Base-by-base conservation (phyloP, 352 stramenopile species). In the Thalassiosira oceanica region DNA sequence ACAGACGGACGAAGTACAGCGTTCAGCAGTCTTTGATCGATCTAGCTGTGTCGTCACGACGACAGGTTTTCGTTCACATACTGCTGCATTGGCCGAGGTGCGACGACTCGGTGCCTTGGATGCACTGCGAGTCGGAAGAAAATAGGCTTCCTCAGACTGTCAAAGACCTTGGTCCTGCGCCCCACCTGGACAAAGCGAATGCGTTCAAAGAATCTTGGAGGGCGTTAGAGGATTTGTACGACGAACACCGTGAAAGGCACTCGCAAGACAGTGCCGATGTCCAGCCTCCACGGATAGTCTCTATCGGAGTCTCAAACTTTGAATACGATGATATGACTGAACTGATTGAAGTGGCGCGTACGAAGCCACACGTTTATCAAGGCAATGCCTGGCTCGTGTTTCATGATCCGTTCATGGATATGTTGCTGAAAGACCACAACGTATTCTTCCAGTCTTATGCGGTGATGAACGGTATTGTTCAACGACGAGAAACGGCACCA, bases 251-350 rank as follows among this genome's bases (percentile, higher is more conserved):
- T 41, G 41, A 48, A 8, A 39, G 36, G 27, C 39, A 21, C 5
- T 18, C 64, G 18, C 39, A 55, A 29, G n/a, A n/a, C n/a, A n/a
- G n/a, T n/a, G n/a, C n/a, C n/a, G n/a, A n/a, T n/a, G n/a, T n/a
- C n/a, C n/a, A n/a, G n/a, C n/a, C n/a, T n/a, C 61, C 56, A 31
- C 50, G 57, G 2, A 76, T 92, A 33, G 62, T 53, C 7, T 87
- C 74, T 48, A 92, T 92, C 52, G 85, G 85, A 2, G 76, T 92
- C 13, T 89, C 81, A 7, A 92, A 92, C 53, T 92, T 92, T 66
- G 68, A 87, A 21, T 29, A 83, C 13, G 58, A 88, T 8, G 85
- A 92, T 61, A 57, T 90, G 31, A 76, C 74, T 36, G 51, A 55
- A 24, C 58, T 92, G n/a, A 35, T 72, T 7, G 27, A 60, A 28